Evolutionary conservation across 2,329 filamentous ascomycete species (phyloP).

Genomic region (Ceratocystis diversiconidia): DNA sequence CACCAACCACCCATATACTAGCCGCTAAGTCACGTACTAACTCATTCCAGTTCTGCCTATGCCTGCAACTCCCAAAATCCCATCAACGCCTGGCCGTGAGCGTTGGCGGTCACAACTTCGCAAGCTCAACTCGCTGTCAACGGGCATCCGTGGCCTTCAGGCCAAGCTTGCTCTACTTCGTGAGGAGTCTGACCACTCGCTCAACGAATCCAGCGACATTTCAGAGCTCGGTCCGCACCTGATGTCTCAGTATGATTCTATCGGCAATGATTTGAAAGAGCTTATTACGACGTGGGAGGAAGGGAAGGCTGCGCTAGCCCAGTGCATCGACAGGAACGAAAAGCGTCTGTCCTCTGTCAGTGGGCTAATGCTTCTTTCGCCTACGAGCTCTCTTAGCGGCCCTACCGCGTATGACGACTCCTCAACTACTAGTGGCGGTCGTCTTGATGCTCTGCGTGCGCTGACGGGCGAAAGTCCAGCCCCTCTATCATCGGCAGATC

Average conservation of each 20-base stretch:
- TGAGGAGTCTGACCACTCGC: constrained; percentile 69
- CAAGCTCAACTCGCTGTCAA: constrained; percentile 75
- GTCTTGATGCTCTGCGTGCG: constrained; percentile 53
- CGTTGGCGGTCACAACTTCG: constrained; percentile 75
- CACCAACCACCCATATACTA: constrained; percentile 4
- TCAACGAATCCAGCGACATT: constrained; percentile 60
- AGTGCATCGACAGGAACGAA: constrained; percentile 69
- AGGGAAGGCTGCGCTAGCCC: constrained; percentile 68
- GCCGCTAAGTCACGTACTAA: constrained; percentile 12
- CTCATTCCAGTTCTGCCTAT: constrained; percentile 34
- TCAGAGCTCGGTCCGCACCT: constrained; percentile 65
- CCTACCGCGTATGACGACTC: constrained; percentile 46
- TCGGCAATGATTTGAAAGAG: constrained; percentile 71
- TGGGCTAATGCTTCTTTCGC: constrained; percentile 36
- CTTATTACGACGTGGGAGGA: constrained; percentile 76
- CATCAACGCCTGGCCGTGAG: constrained; percentile 60
- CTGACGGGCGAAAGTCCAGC: constrained; percentile 56
- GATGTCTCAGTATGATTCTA: constrained; percentile 85
- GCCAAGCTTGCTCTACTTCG: constrained; percentile 86
- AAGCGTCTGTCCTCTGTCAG: constrained; percentile 52
- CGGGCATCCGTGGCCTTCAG: constrained; percentile 80
- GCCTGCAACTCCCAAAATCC: constrained; percentile 42
- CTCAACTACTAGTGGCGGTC: constrained; percentile 22
- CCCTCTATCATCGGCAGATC: constrained; percentile 36
- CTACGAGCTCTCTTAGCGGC: constrained; percentile 50